Evolutionary conservation across 768 basidiomycete species (phyloP).

Genomic region (Ramaria sp.): DNA sequence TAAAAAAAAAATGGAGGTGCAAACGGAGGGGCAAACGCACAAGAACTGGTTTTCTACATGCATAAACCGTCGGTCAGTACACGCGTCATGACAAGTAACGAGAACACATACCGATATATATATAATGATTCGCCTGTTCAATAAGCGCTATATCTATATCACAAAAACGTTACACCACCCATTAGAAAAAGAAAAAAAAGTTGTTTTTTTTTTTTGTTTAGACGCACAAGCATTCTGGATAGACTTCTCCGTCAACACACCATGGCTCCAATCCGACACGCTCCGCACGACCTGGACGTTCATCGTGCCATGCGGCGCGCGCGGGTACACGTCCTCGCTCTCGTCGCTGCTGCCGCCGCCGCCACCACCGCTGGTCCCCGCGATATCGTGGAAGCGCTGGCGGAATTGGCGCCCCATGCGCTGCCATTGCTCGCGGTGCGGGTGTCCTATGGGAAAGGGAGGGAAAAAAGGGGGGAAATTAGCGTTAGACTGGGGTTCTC

Average conservation of each 20-base stretch:
- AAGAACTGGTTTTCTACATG: conserved; percentile 73
- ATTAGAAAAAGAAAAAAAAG: not conserved
- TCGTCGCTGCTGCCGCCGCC: conserved; percentile 21
- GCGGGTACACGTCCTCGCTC: conserved; percentile 30
- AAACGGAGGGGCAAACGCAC: conserved; percentile 26
- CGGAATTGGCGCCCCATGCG: conserved; percentile 46
- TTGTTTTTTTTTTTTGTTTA: too few species aligned
- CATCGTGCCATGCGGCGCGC: conserved; percentile 40
- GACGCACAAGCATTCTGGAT: conserved; percentile 87
- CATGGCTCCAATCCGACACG: conserved; percentile 90
- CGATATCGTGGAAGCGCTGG: conserved; percentile 47
- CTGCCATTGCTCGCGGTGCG: conserved; percentile 53
- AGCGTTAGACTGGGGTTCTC: too few species aligned
- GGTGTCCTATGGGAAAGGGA: conserved; percentile 37
- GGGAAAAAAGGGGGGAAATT: too few species aligned
- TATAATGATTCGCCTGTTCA: conserved; percentile 72
- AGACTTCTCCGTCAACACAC: conserved; percentile 79
- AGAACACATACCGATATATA: conserved; percentile 73
- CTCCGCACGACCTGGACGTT: conserved; percentile 76
- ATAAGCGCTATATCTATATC: conserved; percentile 66
- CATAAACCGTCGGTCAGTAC: too few species aligned
- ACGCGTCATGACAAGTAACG: too few species aligned
- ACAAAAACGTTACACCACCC: not conserved
- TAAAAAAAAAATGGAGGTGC: too few species aligned
- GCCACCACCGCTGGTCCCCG: too few species aligned